phyloP scores from a whole-genome alignment of 768 basidiomycete genomes.

The Phanerochaete sordida region DNA sequence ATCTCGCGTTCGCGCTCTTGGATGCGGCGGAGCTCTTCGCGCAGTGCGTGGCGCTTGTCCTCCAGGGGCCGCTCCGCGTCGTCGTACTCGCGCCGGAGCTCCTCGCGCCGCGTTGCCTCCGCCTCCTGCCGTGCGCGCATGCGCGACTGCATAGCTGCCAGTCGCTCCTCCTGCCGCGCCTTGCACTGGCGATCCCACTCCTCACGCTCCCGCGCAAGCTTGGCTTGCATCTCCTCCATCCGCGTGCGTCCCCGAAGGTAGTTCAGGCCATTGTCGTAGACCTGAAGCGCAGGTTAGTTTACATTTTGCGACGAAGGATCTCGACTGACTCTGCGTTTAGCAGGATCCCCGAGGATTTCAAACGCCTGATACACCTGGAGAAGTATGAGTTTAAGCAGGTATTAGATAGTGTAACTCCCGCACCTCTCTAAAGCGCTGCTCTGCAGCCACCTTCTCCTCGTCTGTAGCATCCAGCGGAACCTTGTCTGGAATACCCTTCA shows the following conservation, averaged over 20 bases:
- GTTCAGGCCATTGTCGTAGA: conserved; percentile 28
- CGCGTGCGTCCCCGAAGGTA: conserved; percentile 16
- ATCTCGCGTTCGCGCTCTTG: conserved; percentile 23
- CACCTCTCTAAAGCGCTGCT: conserved; percentile 28
- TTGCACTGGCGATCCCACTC: conserved; percentile 38
- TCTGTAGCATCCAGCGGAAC: conserved; percentile 23
- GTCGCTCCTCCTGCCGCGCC: conserved; percentile 47
- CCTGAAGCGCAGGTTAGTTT: conserved; percentile 9
- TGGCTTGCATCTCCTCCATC: conserved; percentile 18
- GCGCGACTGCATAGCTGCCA: conserved; percentile 33
- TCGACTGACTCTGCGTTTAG: conserved; percentile 27
- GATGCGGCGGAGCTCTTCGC: neutral
- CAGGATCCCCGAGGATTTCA: conserved; percentile 28
- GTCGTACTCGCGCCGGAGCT: neutral
- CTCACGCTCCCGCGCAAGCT: conserved; percentile 23
- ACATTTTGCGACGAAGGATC: neutral
- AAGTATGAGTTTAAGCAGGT: neutral
- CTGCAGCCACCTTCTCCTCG: conserved; percentile 19
- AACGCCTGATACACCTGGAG: conserved; percentile 24
- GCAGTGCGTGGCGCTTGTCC: neutral
- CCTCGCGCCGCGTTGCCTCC: neutral
- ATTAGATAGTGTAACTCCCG: neutral
- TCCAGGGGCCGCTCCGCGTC: neutral
- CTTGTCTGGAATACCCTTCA: conserved; percentile 20
- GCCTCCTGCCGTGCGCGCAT: neutral